These are phyloP conservation scores for Penium margaritaceum DNA, from an alignment of 139 green algal species.

Conservation along the genomic window DNA sequence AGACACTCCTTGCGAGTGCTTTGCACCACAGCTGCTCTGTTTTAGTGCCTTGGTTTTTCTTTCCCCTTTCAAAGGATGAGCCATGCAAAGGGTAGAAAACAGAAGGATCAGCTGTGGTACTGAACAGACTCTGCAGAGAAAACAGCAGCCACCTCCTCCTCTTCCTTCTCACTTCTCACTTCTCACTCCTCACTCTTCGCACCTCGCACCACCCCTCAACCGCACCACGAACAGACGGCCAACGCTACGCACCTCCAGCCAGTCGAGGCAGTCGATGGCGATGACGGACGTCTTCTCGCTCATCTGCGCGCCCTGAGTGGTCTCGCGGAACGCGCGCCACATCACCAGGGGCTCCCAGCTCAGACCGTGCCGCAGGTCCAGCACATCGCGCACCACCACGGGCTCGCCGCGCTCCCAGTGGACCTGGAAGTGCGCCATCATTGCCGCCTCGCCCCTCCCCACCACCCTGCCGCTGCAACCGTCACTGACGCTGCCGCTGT, in stretches of 20 bases:
- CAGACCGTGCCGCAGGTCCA: not conserved
- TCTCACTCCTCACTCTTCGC: not conserved
- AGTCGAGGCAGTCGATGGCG: slow-evolving; percentile 25
- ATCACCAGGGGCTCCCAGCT: slow-evolving; percentile 30
- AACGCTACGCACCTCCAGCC: slow-evolving; percentile 25
- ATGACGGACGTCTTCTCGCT: slow-evolving; percentile 3
- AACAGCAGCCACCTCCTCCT: too few relatives aligned
- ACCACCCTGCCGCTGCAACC: not conserved
- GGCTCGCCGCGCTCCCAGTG: slow-evolving; percentile 22
- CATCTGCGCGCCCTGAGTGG: not conserved
- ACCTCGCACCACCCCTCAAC: not conserved
- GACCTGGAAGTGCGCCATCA: slow-evolving; percentile 21
- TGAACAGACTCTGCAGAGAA: too few relatives aligned
- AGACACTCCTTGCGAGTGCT: not conserved
- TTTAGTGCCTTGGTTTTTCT: not conserved
- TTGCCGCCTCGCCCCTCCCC: not conserved
- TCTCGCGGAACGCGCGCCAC: slow-evolving; percentile 21
- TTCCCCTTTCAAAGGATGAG: not conserved
- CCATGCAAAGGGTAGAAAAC: too few relatives aligned
- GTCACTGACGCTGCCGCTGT: not conserved
- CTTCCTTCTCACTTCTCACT: not conserved
- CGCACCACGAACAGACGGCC: too few relatives aligned
- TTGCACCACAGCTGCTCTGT: not conserved
- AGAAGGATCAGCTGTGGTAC: too few relatives aligned
- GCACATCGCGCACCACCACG: slow-evolving; percentile 3